These are phyloP conservation scores for Sanguinoderma infundibulare DNA, from an alignment of 1,284 basidiomycete genomes.

Conservation along the genomic window DNA sequence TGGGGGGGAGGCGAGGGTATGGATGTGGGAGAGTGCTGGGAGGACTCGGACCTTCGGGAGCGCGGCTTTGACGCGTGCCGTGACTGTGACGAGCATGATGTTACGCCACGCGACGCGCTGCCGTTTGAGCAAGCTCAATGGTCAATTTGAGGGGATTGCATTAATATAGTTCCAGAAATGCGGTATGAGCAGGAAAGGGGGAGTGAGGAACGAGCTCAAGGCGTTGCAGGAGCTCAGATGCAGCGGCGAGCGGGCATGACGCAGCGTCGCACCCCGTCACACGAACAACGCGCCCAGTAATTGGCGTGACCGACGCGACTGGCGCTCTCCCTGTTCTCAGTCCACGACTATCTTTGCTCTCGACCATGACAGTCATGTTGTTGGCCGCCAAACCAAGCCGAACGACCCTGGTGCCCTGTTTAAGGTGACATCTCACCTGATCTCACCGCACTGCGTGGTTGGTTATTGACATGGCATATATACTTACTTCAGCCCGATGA, in stretches of 20 bases:
- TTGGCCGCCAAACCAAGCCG: too few species aligned
- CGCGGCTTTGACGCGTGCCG: slow-evolving; percentile 34
- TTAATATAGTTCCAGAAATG: neutral
- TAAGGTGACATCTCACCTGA: too few species aligned
- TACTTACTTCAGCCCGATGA: too few species aligned
- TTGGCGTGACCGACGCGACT: slow-evolving; percentile 20
- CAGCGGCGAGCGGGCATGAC: slow-evolving; percentile 1
- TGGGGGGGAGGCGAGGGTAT: neutral
- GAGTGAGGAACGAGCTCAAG: neutral
- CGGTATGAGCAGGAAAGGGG: neutral
- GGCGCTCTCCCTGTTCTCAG: too few species aligned
- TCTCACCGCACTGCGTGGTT: too few species aligned
- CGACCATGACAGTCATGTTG: too few species aligned
- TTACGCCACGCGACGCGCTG: slow-evolving; percentile 23
- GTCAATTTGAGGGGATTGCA: neutral
- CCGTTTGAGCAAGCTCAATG: neutral
- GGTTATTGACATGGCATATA: too few species aligned
- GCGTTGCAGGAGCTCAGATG: neutral
- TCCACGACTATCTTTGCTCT: too few species aligned
- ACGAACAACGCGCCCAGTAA: neutral
- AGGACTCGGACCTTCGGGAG: slow-evolving; percentile 25
- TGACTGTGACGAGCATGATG: slow-evolving; percentile 34
- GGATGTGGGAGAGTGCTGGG: slow-evolving; percentile 9
- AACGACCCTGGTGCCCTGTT: too few species aligned
- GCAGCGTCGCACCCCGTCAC: slow-evolving; percentile 1